These are phyloP conservation scores for Torulaspora globosa DNA, from an alignment of 1,139 yeast genomes.

Conservation along the genomic window DNA sequence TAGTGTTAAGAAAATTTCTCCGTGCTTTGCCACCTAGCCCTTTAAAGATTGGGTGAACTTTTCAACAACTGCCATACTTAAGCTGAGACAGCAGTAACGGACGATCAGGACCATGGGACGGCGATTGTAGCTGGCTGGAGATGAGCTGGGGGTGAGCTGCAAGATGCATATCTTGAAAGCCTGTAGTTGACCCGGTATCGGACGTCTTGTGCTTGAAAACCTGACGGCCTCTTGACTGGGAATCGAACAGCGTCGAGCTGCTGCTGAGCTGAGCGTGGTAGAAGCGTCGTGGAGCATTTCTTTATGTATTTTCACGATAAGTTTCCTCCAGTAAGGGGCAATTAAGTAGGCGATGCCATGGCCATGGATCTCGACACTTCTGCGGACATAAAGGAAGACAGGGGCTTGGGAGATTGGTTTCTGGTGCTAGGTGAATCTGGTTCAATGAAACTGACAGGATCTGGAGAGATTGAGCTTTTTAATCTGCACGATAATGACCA, in stretches of 20 bases:
- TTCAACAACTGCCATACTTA: not conserved
- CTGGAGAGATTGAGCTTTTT: constrained; percentile 27
- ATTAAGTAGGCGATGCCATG: too few species aligned
- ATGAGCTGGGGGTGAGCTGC: not conserved
- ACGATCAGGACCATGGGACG: not conserved
- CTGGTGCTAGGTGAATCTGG: too few species aligned
- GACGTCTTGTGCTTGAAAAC: not conserved
- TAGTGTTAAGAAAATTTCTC: constrained; percentile 4
- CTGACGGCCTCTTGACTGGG: not conserved
- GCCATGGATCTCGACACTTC: too few species aligned
- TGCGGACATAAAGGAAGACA: too few species aligned
- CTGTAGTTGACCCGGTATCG: not conserved
- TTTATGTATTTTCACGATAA: too few species aligned
- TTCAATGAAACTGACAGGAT: constrained; percentile 8
- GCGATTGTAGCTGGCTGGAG: not conserved
- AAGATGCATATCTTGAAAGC: not conserved
- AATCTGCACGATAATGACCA: constrained; percentile 34
- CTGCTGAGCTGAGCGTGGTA: too few species aligned
- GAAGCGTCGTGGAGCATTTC: too few species aligned
- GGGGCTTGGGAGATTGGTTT: too few species aligned
- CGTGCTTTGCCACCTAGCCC: constrained; percentile 19
- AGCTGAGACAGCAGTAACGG: not conserved
- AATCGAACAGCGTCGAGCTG: too few species aligned
- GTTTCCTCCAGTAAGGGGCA: too few species aligned
- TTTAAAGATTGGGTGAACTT: constrained; percentile 5